Evolutionary conservation across 805 yeast species (phyloP).

Genomic region (Candida cerambycidarum): DNA sequence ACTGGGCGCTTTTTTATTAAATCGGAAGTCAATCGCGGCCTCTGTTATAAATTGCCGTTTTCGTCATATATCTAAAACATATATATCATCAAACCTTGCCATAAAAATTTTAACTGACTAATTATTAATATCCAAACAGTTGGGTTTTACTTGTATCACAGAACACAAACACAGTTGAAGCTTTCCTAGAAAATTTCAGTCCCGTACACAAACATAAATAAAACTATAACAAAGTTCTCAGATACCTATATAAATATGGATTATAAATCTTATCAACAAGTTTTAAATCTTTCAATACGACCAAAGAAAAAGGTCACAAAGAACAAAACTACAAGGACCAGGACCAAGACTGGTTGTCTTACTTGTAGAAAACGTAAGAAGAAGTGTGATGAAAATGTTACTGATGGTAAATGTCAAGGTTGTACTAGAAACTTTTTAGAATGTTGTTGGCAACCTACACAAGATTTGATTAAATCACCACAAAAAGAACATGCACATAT

Average conservation of each 20-base stretch:
- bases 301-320: slow-evolving; percentile 16
- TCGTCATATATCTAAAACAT: slow-evolving; percentile 2
- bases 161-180: background rate
- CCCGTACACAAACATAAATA: background rate
- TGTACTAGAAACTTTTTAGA: slow-evolving; percentile 45
- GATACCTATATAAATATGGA: slow-evolving; percentile 13
- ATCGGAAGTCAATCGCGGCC: slow-evolving; percentile 4
- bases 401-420: slow-evolving; percentile 45
- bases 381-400: slow-evolving; percentile 56
- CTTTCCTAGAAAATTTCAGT: no score
- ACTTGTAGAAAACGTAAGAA: slow-evolving; percentile 65
- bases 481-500: slow-evolving; percentile 3
- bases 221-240: background rate
- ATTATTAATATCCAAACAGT: background rate
- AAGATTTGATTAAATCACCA: slow-evolving; percentile 1
- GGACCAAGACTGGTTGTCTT: slow-evolving; percentile 55
- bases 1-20: slow-evolving; percentile 3
- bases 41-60: slow-evolving; percentile 1
- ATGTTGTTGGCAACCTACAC: slow-evolving; percentile 38
- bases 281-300: slow-evolving; percentile 27
- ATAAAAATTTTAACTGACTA: slow-evolving; percentile 2
- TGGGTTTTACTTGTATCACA: background rate
- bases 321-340: slow-evolving; percentile 20
- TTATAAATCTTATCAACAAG: slow-evolving; percentile 40
- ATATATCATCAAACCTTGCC: slow-evolving; percentile 4